Base-by-base conservation (phyloP, 2,329 filamentous ascomycete genomes). In the Trichoderma simmonsii region DNA sequence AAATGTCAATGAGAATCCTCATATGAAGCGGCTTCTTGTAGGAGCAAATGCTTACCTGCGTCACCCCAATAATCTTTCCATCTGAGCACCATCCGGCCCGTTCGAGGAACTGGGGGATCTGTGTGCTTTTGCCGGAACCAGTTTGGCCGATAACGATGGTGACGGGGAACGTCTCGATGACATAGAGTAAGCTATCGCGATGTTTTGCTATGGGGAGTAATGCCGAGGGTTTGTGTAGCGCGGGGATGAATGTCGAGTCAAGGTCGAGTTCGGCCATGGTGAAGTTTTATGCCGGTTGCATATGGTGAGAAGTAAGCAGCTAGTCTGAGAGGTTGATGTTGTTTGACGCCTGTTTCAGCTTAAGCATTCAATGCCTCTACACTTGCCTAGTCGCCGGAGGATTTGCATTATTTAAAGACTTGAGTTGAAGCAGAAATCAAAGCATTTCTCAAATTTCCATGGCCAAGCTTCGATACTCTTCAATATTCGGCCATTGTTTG, bases 111-210 rank as follows among this genome's bases (percentile, higher is more conserved):
- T 98, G 95, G 1, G 96, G 96, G 57, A 98, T 91, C 79, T 98
- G 96, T 0, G 96, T 98, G 1, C 95, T 97, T 82, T 98, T 98
- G 56, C 95, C 95, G 28, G 93, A 97, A 4, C 96, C 96, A 1
- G 96, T 98, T 79, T 98, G 94, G 9, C 95, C 96, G 70, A 98
- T 90, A 14, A 98, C 90, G 65, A 98, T 93, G 0, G 93, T 95
- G 71, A 98, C 91, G 0, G 93, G 91, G 74, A 90, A 89, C 8
- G 89, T 94, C 80, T 98, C 95, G 72, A 98, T 88, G 15, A 95
- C 87, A 81, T 97, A 98, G 2, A 98, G 87, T 2, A 99, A 85
- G 69, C 87, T 90, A 71, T 96, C 87, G 74, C 90, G 90, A 77
- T 98, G 92, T 75, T 92, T 92, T 36, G 95, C 90, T 73, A 99